These are phyloP conservation scores for Nitzschia sp. DNA, from an alignment of 108 stramenopile genomes.

Conservation along the genomic window DNA sequence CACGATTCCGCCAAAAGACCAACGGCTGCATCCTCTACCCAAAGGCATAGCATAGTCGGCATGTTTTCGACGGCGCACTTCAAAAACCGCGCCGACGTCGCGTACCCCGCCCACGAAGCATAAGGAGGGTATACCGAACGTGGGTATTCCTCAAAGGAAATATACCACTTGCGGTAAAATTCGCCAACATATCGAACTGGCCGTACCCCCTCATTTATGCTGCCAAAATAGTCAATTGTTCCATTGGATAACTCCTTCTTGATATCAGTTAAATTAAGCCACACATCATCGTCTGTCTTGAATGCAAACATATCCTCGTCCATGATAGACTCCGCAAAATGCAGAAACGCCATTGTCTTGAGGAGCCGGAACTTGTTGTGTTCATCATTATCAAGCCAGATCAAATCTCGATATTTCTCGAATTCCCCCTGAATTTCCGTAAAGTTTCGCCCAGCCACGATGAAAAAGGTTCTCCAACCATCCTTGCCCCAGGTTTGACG, in stretches of 20 bases:
- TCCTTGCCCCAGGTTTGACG: background rate
- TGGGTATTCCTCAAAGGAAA: too few relatives aligned
- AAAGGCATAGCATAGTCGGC: too few relatives aligned
- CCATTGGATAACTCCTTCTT: background rate
- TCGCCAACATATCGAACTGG: background rate
- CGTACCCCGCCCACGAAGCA: too few relatives aligned
- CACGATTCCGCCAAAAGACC: too few relatives aligned
- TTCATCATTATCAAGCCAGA: background rate
- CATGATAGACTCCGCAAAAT: background rate
- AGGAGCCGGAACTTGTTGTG: background rate
- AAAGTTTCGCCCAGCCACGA: background rate
- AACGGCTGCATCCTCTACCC: too few relatives aligned
- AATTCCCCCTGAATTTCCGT: background rate
- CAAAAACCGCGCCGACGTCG: too few relatives aligned
- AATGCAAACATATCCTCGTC: background rate
- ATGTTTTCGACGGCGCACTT: too few relatives aligned
- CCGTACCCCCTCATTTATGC: background rate
- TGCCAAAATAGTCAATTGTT: background rate
- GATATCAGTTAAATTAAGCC: background rate
- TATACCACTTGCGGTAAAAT: too few relatives aligned
- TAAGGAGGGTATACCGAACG: too few relatives aligned
- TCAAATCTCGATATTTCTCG: background rate
- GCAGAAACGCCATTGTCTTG: background rate
- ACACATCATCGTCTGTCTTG: constrained; percentile 7
- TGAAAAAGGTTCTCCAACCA: background rate